Evolutionary conservation across 1,284 basidiomycete species (phyloP).

Genomic region (Irpex rosettiformis): DNA sequence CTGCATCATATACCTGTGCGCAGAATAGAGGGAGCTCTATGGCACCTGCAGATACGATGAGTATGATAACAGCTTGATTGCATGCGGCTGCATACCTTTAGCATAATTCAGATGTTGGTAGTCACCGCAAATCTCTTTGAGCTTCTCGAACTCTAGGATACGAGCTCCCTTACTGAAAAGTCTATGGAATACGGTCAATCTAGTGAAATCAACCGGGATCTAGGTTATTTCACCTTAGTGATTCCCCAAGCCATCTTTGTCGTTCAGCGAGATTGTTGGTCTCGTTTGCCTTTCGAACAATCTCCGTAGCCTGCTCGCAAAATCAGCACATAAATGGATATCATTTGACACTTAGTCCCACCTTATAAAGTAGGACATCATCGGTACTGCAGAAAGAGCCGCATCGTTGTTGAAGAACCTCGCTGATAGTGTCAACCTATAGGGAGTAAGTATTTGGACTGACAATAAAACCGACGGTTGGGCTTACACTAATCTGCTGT

Average conservation of each 20-base stretch:
- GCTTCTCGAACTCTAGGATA: slow-evolving; percentile 80
- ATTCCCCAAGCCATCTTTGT: slow-evolving; percentile 76
- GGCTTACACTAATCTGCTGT: slow-evolving; percentile 86
- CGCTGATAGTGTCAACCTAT: slow-evolving; percentile 94
- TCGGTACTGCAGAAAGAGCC: slow-evolving; percentile 98
- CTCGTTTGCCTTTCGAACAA: slow-evolving; percentile 86
- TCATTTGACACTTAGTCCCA: slow-evolving; percentile 23
- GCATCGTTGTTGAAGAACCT: slow-evolving; percentile 91
- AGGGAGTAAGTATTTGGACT: neutral
- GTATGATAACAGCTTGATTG: neutral
- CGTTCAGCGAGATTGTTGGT: slow-evolving; percentile 71
- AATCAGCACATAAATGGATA: neutral
- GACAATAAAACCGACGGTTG: neutral
- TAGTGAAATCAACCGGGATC: neutral
- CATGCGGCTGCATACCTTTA: slow-evolving; percentile 47
- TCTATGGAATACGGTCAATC: slow-evolving; percentile 34
- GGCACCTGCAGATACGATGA: slow-evolving; percentile 50
- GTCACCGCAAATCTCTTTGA: slow-evolving; percentile 82
- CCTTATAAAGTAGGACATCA: slow-evolving; percentile 98
- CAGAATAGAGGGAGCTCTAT: slow-evolving; percentile 86
- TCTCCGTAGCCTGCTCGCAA: slow-evolving; percentile 80
- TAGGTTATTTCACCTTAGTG: slow-evolving; percentile 60
- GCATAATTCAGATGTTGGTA: slow-evolving; percentile 84
- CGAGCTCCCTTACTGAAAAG: slow-evolving; percentile 87
- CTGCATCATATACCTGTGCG: slow-evolving; percentile 77